Percentiles rank a stretch among this genome's conserved stretches.
Conservation (phyloP, 83 land plant genomes). For the Thuja plicata region DNA sequence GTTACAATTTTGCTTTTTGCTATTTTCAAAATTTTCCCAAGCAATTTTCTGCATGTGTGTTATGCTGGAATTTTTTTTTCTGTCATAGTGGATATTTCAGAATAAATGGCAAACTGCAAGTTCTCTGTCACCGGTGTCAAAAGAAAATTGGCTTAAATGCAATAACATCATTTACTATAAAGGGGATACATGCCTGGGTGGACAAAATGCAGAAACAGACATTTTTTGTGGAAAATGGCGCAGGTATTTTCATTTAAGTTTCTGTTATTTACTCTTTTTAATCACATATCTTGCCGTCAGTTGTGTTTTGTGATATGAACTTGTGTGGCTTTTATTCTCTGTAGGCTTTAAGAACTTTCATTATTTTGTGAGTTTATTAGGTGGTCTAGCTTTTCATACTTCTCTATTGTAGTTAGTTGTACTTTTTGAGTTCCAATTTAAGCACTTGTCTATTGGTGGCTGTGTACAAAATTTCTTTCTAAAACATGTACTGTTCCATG, state of each 20-base stretch:
- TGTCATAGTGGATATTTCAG: slow-evolving; percentile 16
- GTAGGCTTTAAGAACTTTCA: not conserved
- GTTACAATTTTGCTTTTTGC: not conserved
- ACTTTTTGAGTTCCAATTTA: not conserved
- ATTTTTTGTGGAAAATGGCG: slow-evolving; percentile 39
- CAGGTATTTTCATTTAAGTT: slow-evolving; percentile 16
- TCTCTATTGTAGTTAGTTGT: not conserved
- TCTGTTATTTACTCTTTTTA: not conserved
- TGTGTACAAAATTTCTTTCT: not conserved
- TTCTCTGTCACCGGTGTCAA: not conserved
- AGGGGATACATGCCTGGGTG: slow-evolving; percentile 24
- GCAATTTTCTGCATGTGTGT: not conserved
- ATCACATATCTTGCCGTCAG: not conserved
- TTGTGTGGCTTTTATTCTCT: not conserved
- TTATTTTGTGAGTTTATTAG: not conserved
- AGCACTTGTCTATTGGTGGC: not conserved
- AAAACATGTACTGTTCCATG: not conserved
- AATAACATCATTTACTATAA: slow-evolving; percentile 7
- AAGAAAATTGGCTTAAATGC: slow-evolving; percentile 34
- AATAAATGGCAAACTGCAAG: slow-evolving; percentile 32
- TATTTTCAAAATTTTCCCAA: not conserved
- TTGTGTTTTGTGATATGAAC: not conserved
- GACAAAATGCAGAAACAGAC: slow-evolving; percentile 23
- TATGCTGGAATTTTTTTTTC: not conserved
- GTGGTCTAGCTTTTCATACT: not conserved